phyloP scores from a whole-genome alignment of 169 alveolate species.

The Babesia bovis region DNA sequence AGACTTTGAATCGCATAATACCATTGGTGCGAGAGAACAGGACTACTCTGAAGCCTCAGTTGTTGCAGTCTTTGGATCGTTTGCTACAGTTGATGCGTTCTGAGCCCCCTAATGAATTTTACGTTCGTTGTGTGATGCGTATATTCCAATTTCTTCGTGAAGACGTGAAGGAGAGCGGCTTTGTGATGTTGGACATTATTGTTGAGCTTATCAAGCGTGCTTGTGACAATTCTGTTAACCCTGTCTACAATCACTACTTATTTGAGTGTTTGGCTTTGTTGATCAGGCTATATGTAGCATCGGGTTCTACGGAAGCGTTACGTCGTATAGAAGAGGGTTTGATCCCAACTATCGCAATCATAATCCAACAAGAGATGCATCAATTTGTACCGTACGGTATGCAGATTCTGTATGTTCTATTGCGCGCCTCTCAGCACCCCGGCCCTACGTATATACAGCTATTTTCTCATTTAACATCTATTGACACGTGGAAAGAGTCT shows the following conservation, averaged over 20 bases:
- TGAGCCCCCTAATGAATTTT: slow-evolving; percentile 57
- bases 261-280: slow-evolving; percentile 75
- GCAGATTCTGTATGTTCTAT: slow-evolving; percentile 60
- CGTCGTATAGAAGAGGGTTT: slow-evolving; percentile 61
- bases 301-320: slow-evolving; percentile 47
- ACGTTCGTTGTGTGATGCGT: slow-evolving; percentile 55
- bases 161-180: slow-evolving; percentile 53
- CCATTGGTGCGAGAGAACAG: slow-evolving; percentile 32
- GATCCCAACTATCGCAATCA: slow-evolving; percentile 72
- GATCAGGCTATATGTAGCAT: slow-evolving; percentile 56
- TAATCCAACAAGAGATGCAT: slow-evolving; percentile 74
- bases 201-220: slow-evolving; percentile 66
- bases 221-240: slow-evolving; percentile 81
- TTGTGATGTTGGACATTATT: slow-evolving; percentile 54
- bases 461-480: slow-evolving; percentile 52
- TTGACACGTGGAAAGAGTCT: slow-evolving; percentile 71
- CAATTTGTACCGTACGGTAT: slow-evolving; percentile 81
- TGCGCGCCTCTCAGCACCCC: slow-evolving; percentile 54
- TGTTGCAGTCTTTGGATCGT: slow-evolving; percentile 55
- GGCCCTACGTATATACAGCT: slow-evolving; percentile 66
- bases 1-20: slow-evolving; percentile 44
- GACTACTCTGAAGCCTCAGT: slow-evolving; percentile 25
- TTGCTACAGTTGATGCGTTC: slow-evolving; percentile 45
- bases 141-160: slow-evolving; percentile 49
- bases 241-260: slow-evolving; percentile 79